Evolutionary conservation across 2,329 filamentous ascomycete species (phyloP).

Genomic region (Pseudogymnoascus sp.): DNA sequence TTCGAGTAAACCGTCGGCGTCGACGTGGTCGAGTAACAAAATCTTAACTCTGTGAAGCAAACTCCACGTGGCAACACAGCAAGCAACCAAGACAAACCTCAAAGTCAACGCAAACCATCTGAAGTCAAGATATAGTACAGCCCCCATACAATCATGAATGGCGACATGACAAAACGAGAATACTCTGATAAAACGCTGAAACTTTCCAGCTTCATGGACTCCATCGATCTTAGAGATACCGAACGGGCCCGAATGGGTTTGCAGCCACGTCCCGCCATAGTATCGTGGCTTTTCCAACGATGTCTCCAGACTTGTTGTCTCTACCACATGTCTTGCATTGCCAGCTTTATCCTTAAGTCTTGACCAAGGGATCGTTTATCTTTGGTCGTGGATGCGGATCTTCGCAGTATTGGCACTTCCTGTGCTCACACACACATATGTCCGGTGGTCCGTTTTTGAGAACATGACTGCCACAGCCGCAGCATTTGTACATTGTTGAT

Average conservation of each 20-base stretch:
- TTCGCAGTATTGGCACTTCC: not conserved
- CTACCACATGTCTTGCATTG: not conserved
- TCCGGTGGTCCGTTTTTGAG: not conserved
- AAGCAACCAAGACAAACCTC: not conserved
- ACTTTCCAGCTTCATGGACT: not conserved
- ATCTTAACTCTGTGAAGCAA: not conserved
- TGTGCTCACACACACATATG: slow-evolving; percentile 1
- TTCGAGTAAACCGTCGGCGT: not conserved
- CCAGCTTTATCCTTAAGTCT: not conserved
- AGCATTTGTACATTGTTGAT: not conserved
- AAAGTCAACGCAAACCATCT: not conserved
- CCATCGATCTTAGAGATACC: not conserved
- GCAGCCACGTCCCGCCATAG: not conserved
- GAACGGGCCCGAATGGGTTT: not conserved
- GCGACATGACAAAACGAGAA: not conserved
- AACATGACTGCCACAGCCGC: not conserved
- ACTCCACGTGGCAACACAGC: not conserved
- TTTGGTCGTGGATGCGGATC: not conserved
- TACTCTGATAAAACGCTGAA: not conserved
- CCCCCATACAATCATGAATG: not conserved
- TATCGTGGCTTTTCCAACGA: not conserved
- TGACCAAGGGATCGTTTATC: not conserved
- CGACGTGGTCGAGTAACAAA: not conserved
- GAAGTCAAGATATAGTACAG: not conserved
- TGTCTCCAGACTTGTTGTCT: not conserved